Percentiles rank a stretch among this genome's conserved stretches.
Conservation (phyloP, 2,329 filamentous ascomycete genomes). For the Colletotrichum somersetense region DNA sequence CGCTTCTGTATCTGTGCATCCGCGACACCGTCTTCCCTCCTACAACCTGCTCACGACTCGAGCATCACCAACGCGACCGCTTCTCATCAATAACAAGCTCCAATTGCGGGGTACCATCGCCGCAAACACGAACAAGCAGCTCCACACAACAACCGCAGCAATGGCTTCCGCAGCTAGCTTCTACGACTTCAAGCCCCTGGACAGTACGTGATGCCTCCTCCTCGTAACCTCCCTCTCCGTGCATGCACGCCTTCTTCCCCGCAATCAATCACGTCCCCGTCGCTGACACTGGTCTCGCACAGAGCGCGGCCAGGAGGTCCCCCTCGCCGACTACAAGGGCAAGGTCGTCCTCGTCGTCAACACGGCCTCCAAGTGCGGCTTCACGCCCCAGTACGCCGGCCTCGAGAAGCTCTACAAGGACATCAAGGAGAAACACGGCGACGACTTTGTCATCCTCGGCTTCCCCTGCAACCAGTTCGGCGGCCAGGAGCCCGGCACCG, state of each 20-base stretch:
- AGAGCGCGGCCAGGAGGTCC: constrained; percentile 81
- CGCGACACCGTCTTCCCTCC: neutral
- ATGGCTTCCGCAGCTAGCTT: constrained; percentile 66
- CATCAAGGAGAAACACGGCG: constrained; percentile 75
- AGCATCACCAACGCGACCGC: neutral
- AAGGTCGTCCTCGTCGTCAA: constrained; percentile 98
- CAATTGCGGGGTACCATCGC: constrained; percentile 28
- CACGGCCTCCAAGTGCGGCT: constrained; percentile 98
- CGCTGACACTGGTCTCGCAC: constrained; percentile 35
- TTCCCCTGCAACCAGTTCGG: constrained; percentile 99
- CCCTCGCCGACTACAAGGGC: constrained; percentile 80
- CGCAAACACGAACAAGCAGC: constrained; percentile 7
- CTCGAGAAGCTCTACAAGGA: constrained; percentile 92
- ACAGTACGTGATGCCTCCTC: constrained; percentile 69
- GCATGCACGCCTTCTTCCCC: constrained; percentile 6
- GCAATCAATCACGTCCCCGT: neutral
- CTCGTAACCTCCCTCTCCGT: neutral
- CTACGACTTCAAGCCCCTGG: constrained; percentile 86
- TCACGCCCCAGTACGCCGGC: constrained; percentile 93
- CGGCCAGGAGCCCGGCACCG: constrained; percentile 85
- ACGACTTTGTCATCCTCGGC: constrained; percentile 88
- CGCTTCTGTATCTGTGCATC: constrained; percentile 1
- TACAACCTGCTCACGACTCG: constrained; percentile 2
- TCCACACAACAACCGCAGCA: constrained; percentile 28
- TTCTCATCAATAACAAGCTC: constrained; percentile 17